Evolutionary conservation across 1,139 yeast genomes (phyloP).

Genomic region (Yarrowia galli): DNA sequence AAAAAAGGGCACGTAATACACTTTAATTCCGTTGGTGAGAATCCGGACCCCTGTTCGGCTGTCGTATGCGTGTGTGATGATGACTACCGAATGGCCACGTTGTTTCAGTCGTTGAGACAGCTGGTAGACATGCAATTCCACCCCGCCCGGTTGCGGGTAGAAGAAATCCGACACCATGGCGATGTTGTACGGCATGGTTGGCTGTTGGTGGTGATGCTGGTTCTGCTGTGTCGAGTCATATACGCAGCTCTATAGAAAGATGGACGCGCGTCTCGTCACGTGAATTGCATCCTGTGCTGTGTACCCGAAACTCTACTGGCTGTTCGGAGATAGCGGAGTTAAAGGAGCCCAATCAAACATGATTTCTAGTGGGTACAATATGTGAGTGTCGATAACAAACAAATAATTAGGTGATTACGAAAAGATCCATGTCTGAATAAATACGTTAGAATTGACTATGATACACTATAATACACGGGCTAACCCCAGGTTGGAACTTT

Average conservation of each 20-base stretch:
- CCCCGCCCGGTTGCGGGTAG: conserved; percentile 98
- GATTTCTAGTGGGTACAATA: no score
- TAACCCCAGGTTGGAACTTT: no score
- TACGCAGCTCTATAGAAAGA: no score
- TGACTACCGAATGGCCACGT: conserved; percentile 88
- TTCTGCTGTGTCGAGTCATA: no score
- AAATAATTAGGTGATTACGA: no score
- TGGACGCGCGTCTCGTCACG: conserved; percentile 26
- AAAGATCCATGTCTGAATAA: no score
- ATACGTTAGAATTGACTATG: neutral
- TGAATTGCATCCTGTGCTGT: conserved; percentile 14
- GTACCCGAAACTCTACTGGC: conserved; percentile 24
- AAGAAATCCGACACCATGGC: conserved; percentile 95
- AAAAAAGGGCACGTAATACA: conserved; percentile 85
- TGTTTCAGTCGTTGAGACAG: conserved; percentile 77
- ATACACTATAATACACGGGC: conserved; percentile 6
- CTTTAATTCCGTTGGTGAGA: conserved; percentile 88
- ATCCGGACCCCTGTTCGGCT: conserved; percentile 81
- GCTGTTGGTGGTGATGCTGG: neutral
- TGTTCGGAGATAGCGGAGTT: conserved; percentile 4
- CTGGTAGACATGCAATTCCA: conserved; percentile 93
- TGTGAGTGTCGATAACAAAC: no score
- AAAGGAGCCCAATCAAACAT: no score
- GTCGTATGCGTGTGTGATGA: conserved; percentile 88
- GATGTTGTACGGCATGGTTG: conserved; percentile 53